Evolutionary conservation across 805 yeast species (phyloP), one percentile per base, ranked within the genome.

Genomic region (Saccharomycopsis lassenensis): DNA sequence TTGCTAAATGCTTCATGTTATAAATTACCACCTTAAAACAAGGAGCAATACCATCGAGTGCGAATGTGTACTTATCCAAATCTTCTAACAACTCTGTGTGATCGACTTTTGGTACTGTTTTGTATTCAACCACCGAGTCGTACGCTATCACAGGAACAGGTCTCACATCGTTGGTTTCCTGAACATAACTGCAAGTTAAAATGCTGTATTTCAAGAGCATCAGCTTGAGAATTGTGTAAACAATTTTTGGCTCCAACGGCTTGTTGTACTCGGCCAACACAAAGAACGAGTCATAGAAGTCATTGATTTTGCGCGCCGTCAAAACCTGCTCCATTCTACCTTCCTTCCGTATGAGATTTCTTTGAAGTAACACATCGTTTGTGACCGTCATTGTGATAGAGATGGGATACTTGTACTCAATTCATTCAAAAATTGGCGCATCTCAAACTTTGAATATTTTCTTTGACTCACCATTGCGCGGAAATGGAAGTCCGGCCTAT

Each of bases 121-220:
- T 31, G 12, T 12, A 22, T 17, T 31, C 33, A 7, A 22, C 17
- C 15, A 22, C 33, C 14, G 21, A 25, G 17, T 31, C 6, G 16
- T 22, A 31, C 20, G 21, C 21, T n/a, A 31, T 31, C 23, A 22
- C 23, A 17, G 33, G 23, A 15, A 31, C 16, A 11, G 33, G 25
- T 14, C n/a, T 15, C 15, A 31, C 23, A 19, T 21, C 16, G 10
- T 31, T 31, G 10, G 24, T 7, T 15, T 31, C 11, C 20, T 21
- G 21, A 31, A 22, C 27, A 20, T 31, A 31, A 14, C 23, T 31
- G 11, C 20, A 25, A 22, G 33, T 12, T 21, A 31, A 31, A 22
- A 16, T 22, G 23, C 33, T 31, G 33, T 31, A 21, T 22, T 22
- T 21, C 27, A 31, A 31, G 23, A 31, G 15, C 33, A 31, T 31